Evolutionary conservation across 768 basidiomycete genomes (phyloP), one percentile per base, ranked within the genome.

Genomic region (Hericium erinaceus): DNA sequence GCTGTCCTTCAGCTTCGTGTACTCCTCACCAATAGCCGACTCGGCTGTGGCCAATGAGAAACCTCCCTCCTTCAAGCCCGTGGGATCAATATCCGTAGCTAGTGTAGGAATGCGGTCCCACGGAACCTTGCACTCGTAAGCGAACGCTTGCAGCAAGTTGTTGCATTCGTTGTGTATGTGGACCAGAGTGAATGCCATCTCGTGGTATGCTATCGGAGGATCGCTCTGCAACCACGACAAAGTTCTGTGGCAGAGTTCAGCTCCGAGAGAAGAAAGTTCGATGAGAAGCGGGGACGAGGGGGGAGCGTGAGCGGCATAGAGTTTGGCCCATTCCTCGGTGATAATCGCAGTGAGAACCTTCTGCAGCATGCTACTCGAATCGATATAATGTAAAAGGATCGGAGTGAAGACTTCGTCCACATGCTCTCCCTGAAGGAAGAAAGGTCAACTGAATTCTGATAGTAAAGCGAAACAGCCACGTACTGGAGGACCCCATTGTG

Each of bases 281-380:
- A 82, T 75, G 50, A 89, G 75, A 44, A 79, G 71, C 4, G 65
- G 60, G 1, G 65, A 58, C 12, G 72, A 58, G 7, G 72, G 58
- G 22, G 52, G 58, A 0, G 72, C 62, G 12, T 67, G 68, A 20
- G 49, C 58, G 20, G 79, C 78, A 61, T 81, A 77, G 48, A 80
- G 76, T 9, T 73, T 73, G 4, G 94, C 91, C 97, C 95, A 98
- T 74, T 98, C 92, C 69, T 95, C 92, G 0, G 93, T 74, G 58
- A 98, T 78, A 52, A 90, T 80, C 16, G 92, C 87, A n/a, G 87
- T 75, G 46, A 98, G 71, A 67, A 93, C 84, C 61, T 89, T 89
- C 67, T 97, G 95, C 15, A 98, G 78, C 80, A 95, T 95, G 66
- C 92, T 94, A 6, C 86, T 81, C 2, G 95, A 95, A 51, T 85